Evolutionary conservation across 345 rosid genomes (phyloP).

Genomic region (Bruguiera gymnorhiza): DNA sequence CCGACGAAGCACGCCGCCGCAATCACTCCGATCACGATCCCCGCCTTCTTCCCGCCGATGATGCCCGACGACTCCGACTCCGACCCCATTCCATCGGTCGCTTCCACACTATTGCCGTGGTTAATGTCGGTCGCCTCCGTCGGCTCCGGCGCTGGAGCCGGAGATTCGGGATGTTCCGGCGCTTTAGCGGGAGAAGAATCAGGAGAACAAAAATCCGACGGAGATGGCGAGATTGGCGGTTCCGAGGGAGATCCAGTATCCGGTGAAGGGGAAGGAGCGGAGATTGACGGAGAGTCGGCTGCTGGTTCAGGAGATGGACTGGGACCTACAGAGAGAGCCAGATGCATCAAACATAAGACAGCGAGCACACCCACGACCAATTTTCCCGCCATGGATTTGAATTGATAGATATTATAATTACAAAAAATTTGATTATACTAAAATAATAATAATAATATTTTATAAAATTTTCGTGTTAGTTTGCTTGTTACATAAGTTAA

Average conservation of each 20-base stretch:
- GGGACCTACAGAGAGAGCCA: constrained; percentile 16
- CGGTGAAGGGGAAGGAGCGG: constrained; percentile 23
- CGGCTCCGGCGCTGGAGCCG: constrained; percentile 6
- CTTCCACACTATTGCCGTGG: constrained; percentile 28
- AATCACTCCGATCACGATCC: constrained; percentile 49
- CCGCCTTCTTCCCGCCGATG: constrained; percentile 60
- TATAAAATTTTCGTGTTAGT: not conserved
- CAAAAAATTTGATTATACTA: too few relatives aligned
- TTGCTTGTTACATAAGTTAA: too few relatives aligned
- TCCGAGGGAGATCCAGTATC: constrained; percentile 23
- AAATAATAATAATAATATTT: not conserved
- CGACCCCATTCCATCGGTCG: constrained; percentile 8
- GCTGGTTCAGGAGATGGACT: constrained; percentile 26
- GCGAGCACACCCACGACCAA: constrained; percentile 20
- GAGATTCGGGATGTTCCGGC: constrained; percentile 15
- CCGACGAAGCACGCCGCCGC: constrained; percentile 48
- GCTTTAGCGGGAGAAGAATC: constrained; percentile 19
- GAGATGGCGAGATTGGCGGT: constrained; percentile 19
- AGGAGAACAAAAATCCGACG: constrained; percentile 22
- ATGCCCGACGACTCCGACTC: constrained; percentile 25
- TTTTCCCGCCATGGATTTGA: constrained; percentile 1
- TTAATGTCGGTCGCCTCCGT: constrained; percentile 23
- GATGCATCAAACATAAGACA: constrained; percentile 12
- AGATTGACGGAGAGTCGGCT: constrained; percentile 15
- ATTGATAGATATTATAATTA: too few relatives aligned